Percentiles rank a stretch among this genome's conserved stretches.
Evolutionary conservation across 1,284 basidiomycete species (phyloP).

Genomic region (Rhodotorula sp.): DNA sequence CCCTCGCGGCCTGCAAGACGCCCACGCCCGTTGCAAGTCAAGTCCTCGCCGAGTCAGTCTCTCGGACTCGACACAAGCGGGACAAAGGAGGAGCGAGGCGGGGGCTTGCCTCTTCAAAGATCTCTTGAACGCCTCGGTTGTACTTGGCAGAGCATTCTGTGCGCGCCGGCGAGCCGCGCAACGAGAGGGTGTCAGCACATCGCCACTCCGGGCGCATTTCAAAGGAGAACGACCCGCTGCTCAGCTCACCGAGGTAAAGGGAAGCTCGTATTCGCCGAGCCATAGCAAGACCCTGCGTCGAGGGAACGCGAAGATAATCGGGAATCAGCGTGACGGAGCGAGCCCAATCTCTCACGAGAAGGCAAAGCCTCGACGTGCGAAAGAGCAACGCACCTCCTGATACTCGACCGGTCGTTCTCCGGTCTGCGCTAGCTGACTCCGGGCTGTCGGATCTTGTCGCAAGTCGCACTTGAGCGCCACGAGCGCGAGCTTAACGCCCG

Average conservation of each 20-base stretch:
- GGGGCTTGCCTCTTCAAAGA: constrained; percentile 65
- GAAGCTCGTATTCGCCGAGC: constrained; percentile 87
- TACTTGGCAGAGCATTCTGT: constrained; percentile 94
- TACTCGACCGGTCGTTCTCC: constrained; percentile 74
- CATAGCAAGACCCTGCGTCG: constrained; percentile 64
- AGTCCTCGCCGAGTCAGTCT: not conserved
- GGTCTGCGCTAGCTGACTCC: constrained; percentile 66
- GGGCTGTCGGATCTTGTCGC: constrained; percentile 68
- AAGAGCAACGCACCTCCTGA: constrained; percentile 58
- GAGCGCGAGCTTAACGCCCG: constrained; percentile 87
- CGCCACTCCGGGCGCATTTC: not conserved
- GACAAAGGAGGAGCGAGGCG: not conserved
- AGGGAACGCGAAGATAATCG: not conserved
- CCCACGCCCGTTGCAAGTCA: no score
- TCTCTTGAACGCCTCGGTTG: constrained; percentile 87
- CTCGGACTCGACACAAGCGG: not conserved
- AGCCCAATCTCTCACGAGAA: no score
- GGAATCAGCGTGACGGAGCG: not conserved
- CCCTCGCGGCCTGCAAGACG: constrained; percentile 61
- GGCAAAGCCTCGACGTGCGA: no score
- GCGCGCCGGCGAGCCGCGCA: not conserved
- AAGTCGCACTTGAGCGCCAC: constrained; percentile 94
- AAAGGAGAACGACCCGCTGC: not conserved
- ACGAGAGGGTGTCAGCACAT: not conserved
- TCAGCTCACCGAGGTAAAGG: constrained; percentile 73